These are phyloP conservation scores for Rheum nobile DNA, from an alignment of 148 eudicot genomes.

Conservation along the genomic window DNA sequence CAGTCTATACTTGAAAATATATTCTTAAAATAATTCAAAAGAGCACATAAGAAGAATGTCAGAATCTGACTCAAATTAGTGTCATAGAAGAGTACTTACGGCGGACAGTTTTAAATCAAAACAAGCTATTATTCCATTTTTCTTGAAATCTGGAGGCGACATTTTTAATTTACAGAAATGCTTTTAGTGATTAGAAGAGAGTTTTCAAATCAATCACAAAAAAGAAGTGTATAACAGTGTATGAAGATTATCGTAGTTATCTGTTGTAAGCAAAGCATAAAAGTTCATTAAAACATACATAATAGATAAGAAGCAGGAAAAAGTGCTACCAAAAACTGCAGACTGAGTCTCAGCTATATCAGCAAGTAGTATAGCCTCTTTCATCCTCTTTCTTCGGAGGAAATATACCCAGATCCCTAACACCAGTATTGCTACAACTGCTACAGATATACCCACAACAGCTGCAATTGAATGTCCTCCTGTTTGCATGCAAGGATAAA, in stretches of 20 bases:
- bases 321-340: slow-evolving; percentile 22
- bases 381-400: slow-evolving; percentile 30
- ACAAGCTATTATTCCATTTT: not conserved
- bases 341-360: slow-evolving; percentile 17
- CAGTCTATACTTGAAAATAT: not conserved
- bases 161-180: not conserved
- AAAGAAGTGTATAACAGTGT: not conserved
- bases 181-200: not conserved
- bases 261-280: not conserved
- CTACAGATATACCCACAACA: slow-evolving; percentile 35
- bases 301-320: not conserved
- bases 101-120: not conserved
- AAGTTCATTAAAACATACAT: not conserved
- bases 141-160: not conserved
- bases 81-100: not conserved
- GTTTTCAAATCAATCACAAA: not conserved
- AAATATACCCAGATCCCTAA: slow-evolving; percentile 28
- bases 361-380: slow-evolving; percentile 17
- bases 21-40: not conserved
- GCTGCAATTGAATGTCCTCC: slow-evolving; percentile 47
- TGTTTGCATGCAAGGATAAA: slow-evolving; percentile 18
- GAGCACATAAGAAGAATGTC: not conserved
- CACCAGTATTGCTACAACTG: slow-evolving; percentile 22
- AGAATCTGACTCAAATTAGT: not conserved
- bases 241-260: not conserved